Conservation (phyloP, 2,329 filamentous ascomycete species). For the Paramyrothecium roridum region DNA sequence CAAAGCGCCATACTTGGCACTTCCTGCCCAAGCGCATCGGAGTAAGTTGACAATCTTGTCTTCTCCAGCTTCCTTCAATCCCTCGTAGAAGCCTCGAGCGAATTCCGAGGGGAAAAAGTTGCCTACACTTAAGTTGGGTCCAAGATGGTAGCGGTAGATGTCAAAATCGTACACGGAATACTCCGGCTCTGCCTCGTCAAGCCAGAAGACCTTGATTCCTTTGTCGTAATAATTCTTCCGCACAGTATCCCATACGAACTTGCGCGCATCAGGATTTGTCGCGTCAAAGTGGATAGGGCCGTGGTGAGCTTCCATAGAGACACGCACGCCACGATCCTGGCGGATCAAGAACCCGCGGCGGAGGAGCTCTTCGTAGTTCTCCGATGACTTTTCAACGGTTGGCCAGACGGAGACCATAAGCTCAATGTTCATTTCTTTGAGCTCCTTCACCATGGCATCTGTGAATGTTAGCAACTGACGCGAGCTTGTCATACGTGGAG, state of each 20-base stretch:
- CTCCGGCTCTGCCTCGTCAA: slow-evolving; percentile 65
- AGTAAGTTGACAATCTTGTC: slow-evolving; percentile 51
- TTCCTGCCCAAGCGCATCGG: slow-evolving; percentile 44
- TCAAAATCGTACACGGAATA: slow-evolving; percentile 63
- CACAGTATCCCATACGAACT: slow-evolving; percentile 55
- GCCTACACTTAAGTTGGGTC: slow-evolving; percentile 37
- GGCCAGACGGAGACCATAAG: slow-evolving; percentile 68
- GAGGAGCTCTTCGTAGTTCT: slow-evolving; percentile 59
- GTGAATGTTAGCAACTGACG: background rate
- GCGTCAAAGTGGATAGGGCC: slow-evolving; percentile 58
- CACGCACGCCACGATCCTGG: slow-evolving; percentile 53
- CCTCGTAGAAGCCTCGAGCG: slow-evolving; percentile 55
- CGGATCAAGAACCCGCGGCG: slow-evolving; percentile 57
- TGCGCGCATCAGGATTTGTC: slow-evolving; percentile 54
- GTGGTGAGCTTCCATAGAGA: slow-evolving; percentile 55
- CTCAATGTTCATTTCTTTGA: slow-evolving; percentile 54
- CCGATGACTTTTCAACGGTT: slow-evolving; percentile 53
- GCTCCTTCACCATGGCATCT: slow-evolving; percentile 59
- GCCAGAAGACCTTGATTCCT: slow-evolving; percentile 62
- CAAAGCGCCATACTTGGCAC: slow-evolving; percentile 59
- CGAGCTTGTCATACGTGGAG: background rate
- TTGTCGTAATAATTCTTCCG: slow-evolving; percentile 57
- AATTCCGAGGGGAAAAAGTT: slow-evolving; percentile 58
- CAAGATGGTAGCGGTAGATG: slow-evolving; percentile 45
- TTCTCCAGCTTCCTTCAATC: slow-evolving; percentile 47